Evolutionary conservation across 2,329 filamentous ascomycete genomes (phyloP), one percentile per base, ranked within the genome.

Genomic region (Colletotrichum sp.): DNA sequence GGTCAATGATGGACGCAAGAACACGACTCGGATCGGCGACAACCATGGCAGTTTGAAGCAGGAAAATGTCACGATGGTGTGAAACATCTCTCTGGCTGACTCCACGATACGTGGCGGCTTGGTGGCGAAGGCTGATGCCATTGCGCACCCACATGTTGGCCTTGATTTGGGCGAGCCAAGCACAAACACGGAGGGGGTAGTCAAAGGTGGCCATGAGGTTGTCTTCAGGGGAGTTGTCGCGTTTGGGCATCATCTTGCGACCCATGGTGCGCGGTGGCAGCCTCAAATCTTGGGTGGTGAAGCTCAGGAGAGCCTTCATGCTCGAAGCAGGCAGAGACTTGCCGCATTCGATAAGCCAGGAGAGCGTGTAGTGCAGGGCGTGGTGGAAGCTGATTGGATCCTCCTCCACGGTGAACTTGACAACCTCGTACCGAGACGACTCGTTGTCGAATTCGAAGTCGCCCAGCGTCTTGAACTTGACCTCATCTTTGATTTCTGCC

Each of bases 81-180:
- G 95, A 96, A 24, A 98, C 95, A 83, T 99, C 97, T 78, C 97
- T 91, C 81, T 98, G 95, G 13, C 93, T 92, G 16, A 98, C 95
- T 55, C 95, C 96, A 18, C 96, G 93, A 83, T 99, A 99, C 21
- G 96, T 97, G 68, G 94, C 94, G 83, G 98, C 97, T 84, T 99
- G 97, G 83, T 99, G 97, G 52, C 96, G 93, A 68, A 99, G 90
- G 80, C 96, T 99, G 82, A 99, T 95, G 3, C 97, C 97, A 82
- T 99, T 99, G 72, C 97, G 93, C 78, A 99, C 96, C 97, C 98
- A 99, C 93, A 99, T 98, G 68, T 96, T 95, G 21, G 96, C 96
- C 84, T 98, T 98, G 92, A 99, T 99, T 86, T 99, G 98, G 7
- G 97, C 95, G 36, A 99, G 89, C 97, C 97, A 99, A 24, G 95